A percentile compares a stretch with the other conserved stretches of the same genome.
These are phyloP conservation scores for Akanthomyces lecanii DNA, from an alignment of 2,329 filamentous ascomycete genomes.

Conservation along the genomic window DNA sequence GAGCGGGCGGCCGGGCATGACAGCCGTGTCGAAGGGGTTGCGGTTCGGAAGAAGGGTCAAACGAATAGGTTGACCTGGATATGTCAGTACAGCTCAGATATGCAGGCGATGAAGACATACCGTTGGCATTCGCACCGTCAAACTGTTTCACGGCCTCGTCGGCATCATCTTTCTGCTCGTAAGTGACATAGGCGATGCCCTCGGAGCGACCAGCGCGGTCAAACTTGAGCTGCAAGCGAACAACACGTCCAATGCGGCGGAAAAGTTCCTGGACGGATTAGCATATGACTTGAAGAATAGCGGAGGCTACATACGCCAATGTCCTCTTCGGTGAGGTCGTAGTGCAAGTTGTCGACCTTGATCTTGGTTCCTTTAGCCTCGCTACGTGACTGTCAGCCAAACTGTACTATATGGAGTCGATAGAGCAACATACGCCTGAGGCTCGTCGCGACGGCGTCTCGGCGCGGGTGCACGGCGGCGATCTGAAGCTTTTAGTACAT, in stretches of 20 bases:
- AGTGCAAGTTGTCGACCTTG: slow-evolving; percentile 86
- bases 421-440: slow-evolving; percentile 32
- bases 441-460: slow-evolving; percentile 41
- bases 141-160: slow-evolving; percentile 71
- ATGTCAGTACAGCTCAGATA: not conserved
- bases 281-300: not conserved
- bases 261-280: slow-evolving; percentile 65
- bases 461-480: slow-evolving; percentile 39
- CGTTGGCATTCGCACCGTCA: slow-evolving; percentile 86
- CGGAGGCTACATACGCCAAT: slow-evolving; percentile 55
- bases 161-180: slow-evolving; percentile 67
- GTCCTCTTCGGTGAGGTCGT: slow-evolving; percentile 82
- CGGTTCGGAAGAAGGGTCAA: slow-evolving; percentile 60
- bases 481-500: slow-evolving; percentile 29
- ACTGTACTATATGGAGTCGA: slow-evolving; percentile 17
- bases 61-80: slow-evolving; percentile 70
- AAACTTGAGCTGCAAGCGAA: slow-evolving; percentile 68
- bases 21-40: slow-evolving; percentile 54
- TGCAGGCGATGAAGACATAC: slow-evolving; percentile 32
- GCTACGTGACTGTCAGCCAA: slow-evolving; percentile 32
- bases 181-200: slow-evolving; percentile 79
- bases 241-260: slow-evolving; percentile 67
- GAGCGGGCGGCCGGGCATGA: slow-evolving; percentile 53
- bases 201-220: slow-evolving; percentile 86
- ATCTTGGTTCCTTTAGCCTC: slow-evolving; percentile 62